A percentile compares a stretch with the other conserved stretches of the same genome.
phyloP scores from a whole-genome alignment of 2,329 filamentous ascomycete species.

The Fusarium temperatum region DNA sequence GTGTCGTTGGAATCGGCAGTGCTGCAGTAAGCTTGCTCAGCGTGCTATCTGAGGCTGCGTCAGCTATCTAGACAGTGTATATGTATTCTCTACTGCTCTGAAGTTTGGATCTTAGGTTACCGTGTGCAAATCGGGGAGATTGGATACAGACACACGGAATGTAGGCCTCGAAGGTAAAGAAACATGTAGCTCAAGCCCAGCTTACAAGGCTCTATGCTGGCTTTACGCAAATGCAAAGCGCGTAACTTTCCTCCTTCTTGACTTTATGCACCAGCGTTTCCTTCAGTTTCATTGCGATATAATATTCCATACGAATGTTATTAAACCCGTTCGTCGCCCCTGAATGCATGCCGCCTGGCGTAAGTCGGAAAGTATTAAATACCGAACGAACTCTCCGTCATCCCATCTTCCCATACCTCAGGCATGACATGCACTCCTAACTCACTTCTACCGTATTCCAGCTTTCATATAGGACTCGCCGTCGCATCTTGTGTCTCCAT shows the following conservation, averaged over 20 bases:
- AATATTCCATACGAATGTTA: neutral
- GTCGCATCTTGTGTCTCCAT: neutral
- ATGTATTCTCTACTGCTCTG: neutral
- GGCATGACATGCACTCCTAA: fast-evolving
- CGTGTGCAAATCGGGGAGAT: too few species aligned
- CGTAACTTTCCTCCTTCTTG: fast-evolving
- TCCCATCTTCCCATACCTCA: fast-evolving
- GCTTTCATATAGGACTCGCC: neutral
- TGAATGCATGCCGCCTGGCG: neutral
- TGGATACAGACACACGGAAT: too few species aligned
- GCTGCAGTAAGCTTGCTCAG: neutral
- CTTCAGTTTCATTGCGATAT: neutral
- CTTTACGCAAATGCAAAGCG: neutral
- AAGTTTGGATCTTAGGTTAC: neutral
- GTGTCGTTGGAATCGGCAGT: neutral
- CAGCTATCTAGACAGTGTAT: fast-evolving
- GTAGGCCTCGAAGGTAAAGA: neutral
- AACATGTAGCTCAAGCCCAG: neutral
- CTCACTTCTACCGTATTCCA: neutral
- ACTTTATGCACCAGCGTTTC: fast-evolving
- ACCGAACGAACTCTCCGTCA: neutral
- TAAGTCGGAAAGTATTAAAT: neutral
- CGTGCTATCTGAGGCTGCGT: neutral
- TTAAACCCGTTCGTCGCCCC: fast-evolving
- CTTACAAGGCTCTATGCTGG: neutral